These are phyloP conservation scores for Rubia yunnanensis DNA, from an alignment of 257 asterid species.

Conservation along the genomic window DNA sequence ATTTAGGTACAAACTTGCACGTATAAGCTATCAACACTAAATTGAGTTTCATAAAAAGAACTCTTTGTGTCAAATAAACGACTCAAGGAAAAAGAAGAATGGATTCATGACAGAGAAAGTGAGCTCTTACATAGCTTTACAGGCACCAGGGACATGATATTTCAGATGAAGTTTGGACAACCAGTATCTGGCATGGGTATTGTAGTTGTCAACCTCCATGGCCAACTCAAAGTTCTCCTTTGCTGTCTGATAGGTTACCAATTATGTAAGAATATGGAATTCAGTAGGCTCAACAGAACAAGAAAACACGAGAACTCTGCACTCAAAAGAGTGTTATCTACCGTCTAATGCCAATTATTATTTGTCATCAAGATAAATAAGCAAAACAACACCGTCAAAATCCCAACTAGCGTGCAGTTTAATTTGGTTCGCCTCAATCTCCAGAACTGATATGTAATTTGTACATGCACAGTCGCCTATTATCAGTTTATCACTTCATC, in stretches of 20 bases:
- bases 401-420: neutral
- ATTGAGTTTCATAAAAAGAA: neutral
- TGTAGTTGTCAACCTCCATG: constrained; percentile 86
- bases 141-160: constrained; percentile 90
- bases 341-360: neutral
- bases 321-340: neutral
- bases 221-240: constrained; percentile 89
- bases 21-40: neutral
- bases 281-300: neutral
- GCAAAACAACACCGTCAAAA: neutral
- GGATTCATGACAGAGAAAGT: neutral
- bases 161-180: constrained; percentile 73
- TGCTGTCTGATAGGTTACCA: constrained; percentile 51
- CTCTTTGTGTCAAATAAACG: neutral
- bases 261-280: neutral
- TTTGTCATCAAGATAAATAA: neutral
- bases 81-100: neutral
- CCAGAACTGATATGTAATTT: neutral
- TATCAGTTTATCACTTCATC: neutral
- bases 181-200: constrained; percentile 91
- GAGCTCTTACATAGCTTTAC: constrained; percentile 63
- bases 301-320: neutral
- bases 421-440: neutral
- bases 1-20: neutral
- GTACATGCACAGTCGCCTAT: neutral